Base-by-base conservation (phyloP, 208 protist genomes). In the Crithidia expoeki region DNA sequence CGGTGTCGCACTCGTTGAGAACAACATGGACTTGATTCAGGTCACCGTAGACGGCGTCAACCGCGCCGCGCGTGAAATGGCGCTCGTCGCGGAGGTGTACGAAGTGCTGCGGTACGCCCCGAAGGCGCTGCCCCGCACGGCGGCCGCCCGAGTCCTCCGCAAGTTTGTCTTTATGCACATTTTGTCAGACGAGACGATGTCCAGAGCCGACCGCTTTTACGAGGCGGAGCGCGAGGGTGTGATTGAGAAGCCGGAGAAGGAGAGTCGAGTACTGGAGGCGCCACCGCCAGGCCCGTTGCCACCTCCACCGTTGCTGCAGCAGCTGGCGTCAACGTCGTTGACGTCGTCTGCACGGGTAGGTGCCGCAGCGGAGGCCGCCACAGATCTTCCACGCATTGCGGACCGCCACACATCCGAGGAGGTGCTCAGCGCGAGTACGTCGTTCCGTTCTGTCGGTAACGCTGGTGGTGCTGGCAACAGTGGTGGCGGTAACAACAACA, bases 51-150 rank as follows among this genome's bases (percentile, higher is more conserved):
- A 96, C 68, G 79, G 82, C 51, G 57, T 72, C 14, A 62, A 72
- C 33, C 83, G 83, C 32, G 65, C 57, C 14, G 72, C 61, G 34
- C 83, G 83, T 19, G 83, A 88, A 58, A 62, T 76, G 23, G 68
- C 78, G 32, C 36, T 95, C 9, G 74, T 93, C 36, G 70, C 74
- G 0, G 90, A 95, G 72, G 62, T 90, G 17, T 81, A 89, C 50
- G 57, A 74, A n/a, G 64, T 87, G 21, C 63, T 84, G 27, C 71
- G 69, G 25, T 67, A 80, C 46, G 42, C 59, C 27, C 40, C 53
- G 44, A 53, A 57, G 2, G 23, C 57, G 28, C 64, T 74, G 50
- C 49, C 72, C 14, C 38, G 75, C 50, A 74, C 61, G 11, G 73
- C 77, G 10, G 80, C 61, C 11, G 36, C 73, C 7, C 80, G 79